Base-by-base conservation (phyloP, 176 grass and related monocot genomes). In the Themeda triandra region DNA sequence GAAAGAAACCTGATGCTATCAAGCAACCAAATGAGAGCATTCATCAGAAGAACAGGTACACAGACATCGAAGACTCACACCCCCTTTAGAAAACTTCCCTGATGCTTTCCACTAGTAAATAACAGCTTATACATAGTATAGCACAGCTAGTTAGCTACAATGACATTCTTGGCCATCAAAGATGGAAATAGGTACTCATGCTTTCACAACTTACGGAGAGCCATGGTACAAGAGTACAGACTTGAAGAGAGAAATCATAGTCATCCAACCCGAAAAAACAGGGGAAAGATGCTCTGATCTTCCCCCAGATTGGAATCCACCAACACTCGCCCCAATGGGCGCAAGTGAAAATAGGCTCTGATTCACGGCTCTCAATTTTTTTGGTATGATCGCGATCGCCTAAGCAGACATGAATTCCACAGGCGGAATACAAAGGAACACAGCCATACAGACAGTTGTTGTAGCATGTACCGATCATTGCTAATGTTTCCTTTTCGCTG, bases 31-130 rank as follows among this genome's bases (percentile, higher is more conserved):
- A 23, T 19, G 51, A 53, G 18, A 21, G 17, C 18, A 53, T 58
- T 58, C 23, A 58, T 56, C 51, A 21, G 5, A 51, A 54, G 17
- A 58, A 58, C 54, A n/a, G 23, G 8, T 58, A 58, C 56, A 60
- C 23, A 12, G 23, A n/a, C 56, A 24, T 58, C 54, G n/a, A 49
- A 1, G 30, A 25, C 39, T 21, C 54, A 35, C 17, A 29, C 24
- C 39, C 29, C 2, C 21, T 24, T n/a, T 2, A 24, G 78, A 87
- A 80, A 81, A 81, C 27, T 54, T 68, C 27, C n/a, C 60, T 82
- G 64, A 69, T 76, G 62, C 85, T 87, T 87, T 82, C 71, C 78
- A 75, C 85, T 81, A 59, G 85, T 81, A 80, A 87, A 76, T 45
- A 51, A 82, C 33, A 69, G 62, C 48, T 82, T 87, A 87, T 66